A percentile compares a stretch with the other conserved stretches of the same genome.
These are phyloP conservation scores for Cryptosporidium sp. DNA, from an alignment of 169 alveolate species.

Conservation along the genomic window DNA sequence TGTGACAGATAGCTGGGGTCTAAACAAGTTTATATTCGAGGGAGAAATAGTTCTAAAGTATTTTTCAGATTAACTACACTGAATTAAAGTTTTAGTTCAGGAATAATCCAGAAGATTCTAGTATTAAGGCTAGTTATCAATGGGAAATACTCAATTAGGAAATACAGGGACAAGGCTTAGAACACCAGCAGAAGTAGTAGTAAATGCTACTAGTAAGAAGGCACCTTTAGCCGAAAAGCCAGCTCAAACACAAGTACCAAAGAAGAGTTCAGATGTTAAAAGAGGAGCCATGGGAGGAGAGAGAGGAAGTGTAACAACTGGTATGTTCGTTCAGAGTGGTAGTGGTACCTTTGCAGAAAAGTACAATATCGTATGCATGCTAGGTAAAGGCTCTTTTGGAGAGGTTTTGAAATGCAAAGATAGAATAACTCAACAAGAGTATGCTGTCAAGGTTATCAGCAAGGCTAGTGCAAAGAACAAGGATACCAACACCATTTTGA, in stretches of 20 bases:
- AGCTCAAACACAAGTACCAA: background rate
- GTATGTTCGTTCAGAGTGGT: conserved; percentile 90
- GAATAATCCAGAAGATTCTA: background rate
- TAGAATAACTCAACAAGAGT: conserved; percentile 87
- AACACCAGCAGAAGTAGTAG: conserved; percentile 2
- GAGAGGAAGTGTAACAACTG: conserved; percentile 86
- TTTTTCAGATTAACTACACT: background rate
- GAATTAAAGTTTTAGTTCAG: background rate
- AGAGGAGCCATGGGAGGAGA: conserved; percentile 47
- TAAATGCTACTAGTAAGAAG: background rate
- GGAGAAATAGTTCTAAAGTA: background rate
- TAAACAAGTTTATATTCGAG: background rate
- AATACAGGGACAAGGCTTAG: conserved; percentile 32
- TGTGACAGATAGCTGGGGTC: background rate
- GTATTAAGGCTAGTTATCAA: background rate
- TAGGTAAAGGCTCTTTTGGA: conserved; percentile 94
- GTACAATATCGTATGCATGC: conserved; percentile 88
- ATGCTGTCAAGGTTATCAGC: conserved; percentile 91
- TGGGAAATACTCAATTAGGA: conserved; percentile 37
- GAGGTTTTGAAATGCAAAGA: conserved; percentile 90
- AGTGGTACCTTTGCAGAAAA: conserved; percentile 86
- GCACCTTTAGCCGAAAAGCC: background rate
- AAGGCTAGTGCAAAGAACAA: conserved; percentile 88
- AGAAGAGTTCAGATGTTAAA: background rate
- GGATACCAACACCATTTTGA: conserved; percentile 85